Conservation (phyloP, 2,329 filamentous ascomycete genomes). For the Arthroderma sp. region DNA sequence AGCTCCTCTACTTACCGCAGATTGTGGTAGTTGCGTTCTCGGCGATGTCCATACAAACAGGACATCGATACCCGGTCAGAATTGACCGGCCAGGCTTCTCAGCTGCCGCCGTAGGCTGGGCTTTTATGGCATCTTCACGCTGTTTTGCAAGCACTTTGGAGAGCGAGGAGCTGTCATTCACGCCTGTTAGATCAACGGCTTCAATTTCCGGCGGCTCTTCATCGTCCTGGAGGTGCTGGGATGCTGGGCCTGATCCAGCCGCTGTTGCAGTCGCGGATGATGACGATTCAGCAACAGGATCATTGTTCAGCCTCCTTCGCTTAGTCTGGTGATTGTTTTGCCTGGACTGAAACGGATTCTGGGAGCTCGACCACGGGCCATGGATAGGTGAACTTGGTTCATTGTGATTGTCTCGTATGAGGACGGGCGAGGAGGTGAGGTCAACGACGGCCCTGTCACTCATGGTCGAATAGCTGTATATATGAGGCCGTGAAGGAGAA, state of each 20-base stretch:
- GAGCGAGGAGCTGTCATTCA: constrained; percentile 29
- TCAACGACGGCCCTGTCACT: constrained; percentile 7
- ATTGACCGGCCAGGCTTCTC: constrained; percentile 21
- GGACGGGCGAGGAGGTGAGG: constrained; percentile 6
- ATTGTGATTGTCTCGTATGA: background rate
- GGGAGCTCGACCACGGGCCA: background rate
- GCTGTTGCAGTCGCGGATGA: background rate
- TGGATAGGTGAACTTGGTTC: background rate
- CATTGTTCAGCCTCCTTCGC: constrained; percentile 5
- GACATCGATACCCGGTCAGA: constrained; percentile 42
- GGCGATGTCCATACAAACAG: constrained; percentile 51
- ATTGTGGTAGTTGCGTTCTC: constrained; percentile 47
- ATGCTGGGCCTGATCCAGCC: background rate
- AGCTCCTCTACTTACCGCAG: constrained; percentile 39
- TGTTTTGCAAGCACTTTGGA: constrained; percentile 39
- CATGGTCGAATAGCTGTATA: constrained; percentile 2
- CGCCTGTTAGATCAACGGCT: constrained; percentile 38
- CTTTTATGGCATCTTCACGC: constrained; percentile 37
- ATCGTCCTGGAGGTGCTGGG: background rate
- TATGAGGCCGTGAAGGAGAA: background rate
- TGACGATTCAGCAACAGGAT: constrained; percentile 3
- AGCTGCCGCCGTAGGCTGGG: constrained; percentile 21
- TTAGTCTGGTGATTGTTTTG: constrained; percentile 2
- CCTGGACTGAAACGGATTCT: background rate
- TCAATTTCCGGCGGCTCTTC: constrained; percentile 24